Base-by-base conservation (phyloP, 495 filamentous ascomycete genomes). In the Penicillium coprophilum region DNA sequence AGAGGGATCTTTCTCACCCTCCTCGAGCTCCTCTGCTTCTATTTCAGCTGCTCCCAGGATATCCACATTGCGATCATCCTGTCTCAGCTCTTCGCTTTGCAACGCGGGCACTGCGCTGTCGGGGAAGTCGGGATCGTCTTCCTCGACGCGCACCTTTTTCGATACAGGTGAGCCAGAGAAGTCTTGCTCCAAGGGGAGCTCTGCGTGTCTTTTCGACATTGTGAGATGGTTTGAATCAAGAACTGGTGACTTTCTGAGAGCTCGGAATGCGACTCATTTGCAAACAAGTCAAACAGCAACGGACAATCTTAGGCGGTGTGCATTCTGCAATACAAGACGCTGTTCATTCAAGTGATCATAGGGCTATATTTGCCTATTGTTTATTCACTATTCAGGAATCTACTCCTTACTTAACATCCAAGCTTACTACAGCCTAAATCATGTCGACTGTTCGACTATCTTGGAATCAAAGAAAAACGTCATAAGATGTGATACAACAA, bases 131-230 rank as follows among this genome's bases (percentile, higher is more conserved):
- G 56, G 69, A 44, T 71, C 70, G 58, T 73, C 77, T 40, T 86
- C 83, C 45, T 86, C 84, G 53, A 87, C 73, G 36, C 89, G 84
- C 24, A 84, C 82, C 63, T 85, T 87, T 74, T 96, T 96, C 20
- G 87, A 87, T 28, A 80, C 83, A 1, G 90, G 91, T 11, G 91
- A 93, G 27, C 78, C 81, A 21, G 72, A 75, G 7, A 73, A 66
- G 20, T 83, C 64, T 43, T 86, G 82, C 60, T 94, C 90, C n/a
- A 94, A 77, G 46, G 87, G 77, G 62, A 90, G 83, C 53, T 87
- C 83, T 49, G 91, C 91, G 56, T 80, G 85, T 73, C 91, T 83
- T 73, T 96, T 95, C 13, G 85, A 76, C 86, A 90, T 91, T 63
- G 59, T 68, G 66, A 64, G 50, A 51, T 53, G 46, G 46, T 53